These are phyloP conservation scores for Boletus edulis DNA, from an alignment of 768 basidiomycete species.

Conservation along the genomic window DNA sequence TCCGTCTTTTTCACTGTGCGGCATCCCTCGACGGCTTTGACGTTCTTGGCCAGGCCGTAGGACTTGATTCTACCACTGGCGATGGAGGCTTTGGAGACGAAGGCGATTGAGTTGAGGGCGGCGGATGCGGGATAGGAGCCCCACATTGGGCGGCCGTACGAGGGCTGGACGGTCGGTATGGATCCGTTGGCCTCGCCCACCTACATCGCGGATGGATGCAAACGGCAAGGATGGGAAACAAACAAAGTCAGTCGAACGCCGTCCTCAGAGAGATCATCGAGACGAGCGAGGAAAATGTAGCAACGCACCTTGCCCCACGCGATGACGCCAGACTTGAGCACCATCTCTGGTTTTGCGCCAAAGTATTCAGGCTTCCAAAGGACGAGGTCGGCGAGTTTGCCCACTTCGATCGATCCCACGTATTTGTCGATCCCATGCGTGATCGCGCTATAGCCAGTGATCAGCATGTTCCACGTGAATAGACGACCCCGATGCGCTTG, in stretches of 20 bases:
- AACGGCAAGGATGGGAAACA: too few species aligned
- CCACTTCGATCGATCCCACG: conserved; percentile 80
- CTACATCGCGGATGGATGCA: conserved; percentile 21
- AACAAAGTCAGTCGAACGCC: too few species aligned
- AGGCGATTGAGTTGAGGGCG: conserved; percentile 79
- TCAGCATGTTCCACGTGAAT: conserved; percentile 26
- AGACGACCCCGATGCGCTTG: too few species aligned
- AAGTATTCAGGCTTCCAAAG: conserved; percentile 66
- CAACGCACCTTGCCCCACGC: conserved; percentile 76
- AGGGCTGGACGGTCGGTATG: conserved; percentile 94
- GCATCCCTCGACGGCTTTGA: conserved; percentile 76
- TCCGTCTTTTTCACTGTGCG: conserved; percentile 62
- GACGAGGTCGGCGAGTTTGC: conserved; percentile 89
- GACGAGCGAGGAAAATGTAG: too few species aligned
- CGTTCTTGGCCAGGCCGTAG: conserved; percentile 70
- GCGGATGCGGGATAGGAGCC: conserved; percentile 75
- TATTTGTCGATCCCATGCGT: conserved; percentile 54
- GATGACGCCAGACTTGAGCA: conserved; percentile 89
- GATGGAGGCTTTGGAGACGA: conserved; percentile 78
- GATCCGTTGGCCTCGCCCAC: conserved; percentile 98
- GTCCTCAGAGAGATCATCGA: too few species aligned
- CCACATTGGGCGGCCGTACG: conserved; percentile 91
- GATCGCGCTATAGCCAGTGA: too few species aligned
- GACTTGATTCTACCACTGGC: conserved; percentile 52
- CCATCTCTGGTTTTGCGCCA: conserved; percentile 90